Evolutionary conservation across 1,139 yeast species (phyloP).

Genomic region (Hanseniaspora uvarum): DNA sequence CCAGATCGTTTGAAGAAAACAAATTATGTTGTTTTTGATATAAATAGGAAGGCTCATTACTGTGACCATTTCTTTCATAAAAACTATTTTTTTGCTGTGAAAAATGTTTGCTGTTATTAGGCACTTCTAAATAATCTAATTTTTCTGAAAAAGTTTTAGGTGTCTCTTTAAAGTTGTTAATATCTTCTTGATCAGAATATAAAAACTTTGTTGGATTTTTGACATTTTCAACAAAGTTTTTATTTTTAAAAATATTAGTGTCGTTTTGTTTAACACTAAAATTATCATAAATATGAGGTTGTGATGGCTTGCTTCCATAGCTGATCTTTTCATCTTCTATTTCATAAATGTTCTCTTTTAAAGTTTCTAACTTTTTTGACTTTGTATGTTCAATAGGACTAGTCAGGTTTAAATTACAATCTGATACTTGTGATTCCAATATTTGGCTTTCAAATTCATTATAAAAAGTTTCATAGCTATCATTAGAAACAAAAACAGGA

Average conservation of each 20-base stretch:
- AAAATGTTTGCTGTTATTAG: not conserved
- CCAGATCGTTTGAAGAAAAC: not conserved
- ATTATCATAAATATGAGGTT: not conserved
- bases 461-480: not conserved
- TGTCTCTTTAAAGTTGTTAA: not conserved
- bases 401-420: not conserved
- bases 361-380: not conserved
- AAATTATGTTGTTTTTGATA: not conserved
- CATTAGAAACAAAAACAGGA: not conserved
- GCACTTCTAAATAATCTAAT: not conserved
- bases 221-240: no score
- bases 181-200: not conserved
- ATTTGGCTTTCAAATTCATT: not conserved
- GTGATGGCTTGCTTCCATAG: not conserved
- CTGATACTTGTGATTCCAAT: not conserved
- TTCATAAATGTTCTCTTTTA: not conserved
- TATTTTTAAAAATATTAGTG: no score
- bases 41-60: no score
- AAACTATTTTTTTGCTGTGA: not conserved
- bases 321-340: not conserved
- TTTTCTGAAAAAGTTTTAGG: not conserved
- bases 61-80: not conserved
- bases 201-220: not conserved
- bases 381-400: not conserved
- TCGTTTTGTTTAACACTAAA: no score